These are phyloP conservation scores for Pseudogymnoascus sp. DNA, from an alignment of 2,329 filamentous ascomycete species.

Conservation along the genomic window DNA sequence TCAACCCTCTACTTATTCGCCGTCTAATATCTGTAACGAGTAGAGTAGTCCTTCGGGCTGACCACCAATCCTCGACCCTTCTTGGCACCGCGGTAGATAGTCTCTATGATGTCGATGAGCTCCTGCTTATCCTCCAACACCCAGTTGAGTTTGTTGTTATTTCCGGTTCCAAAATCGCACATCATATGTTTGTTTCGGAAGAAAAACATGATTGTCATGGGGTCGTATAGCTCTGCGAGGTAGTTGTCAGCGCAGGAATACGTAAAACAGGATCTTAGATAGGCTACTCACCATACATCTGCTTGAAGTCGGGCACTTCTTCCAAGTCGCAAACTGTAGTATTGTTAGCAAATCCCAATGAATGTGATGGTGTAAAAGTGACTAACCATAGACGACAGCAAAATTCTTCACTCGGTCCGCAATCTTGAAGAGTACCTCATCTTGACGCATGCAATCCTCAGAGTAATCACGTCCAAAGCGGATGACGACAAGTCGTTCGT, in stretches of 20 bases:
- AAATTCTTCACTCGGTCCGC: conserved; percentile 92
- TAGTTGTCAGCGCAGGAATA: conserved; percentile 7
- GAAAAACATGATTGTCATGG: conserved; percentile 95
- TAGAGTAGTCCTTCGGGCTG: conserved; percentile 79
- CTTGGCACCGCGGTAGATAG: conserved; percentile 95
- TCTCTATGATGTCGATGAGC: conserved; percentile 96
- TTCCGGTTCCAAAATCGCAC: conserved; percentile 94
- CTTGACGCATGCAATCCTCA: conserved; percentile 71
- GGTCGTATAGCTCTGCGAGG: conserved; percentile 62
- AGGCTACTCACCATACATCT: conserved; percentile 67
- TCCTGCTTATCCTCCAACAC: conserved; percentile 97
- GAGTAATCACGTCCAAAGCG: conserved; percentile 86
- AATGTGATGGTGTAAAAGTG: neutral
- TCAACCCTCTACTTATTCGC: neutral
- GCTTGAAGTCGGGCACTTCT: conserved; percentile 84
- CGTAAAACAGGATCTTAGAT: neutral
- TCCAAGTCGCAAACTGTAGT: conserved; percentile 72
- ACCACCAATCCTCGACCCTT: conserved; percentile 95
- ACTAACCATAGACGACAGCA: conserved; percentile 65
- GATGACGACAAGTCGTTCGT: conserved; percentile 88
- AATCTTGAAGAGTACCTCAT: conserved; percentile 91
- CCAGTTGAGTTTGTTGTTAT: conserved; percentile 98
- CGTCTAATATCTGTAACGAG: conserved; percentile 56
- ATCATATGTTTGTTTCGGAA: conserved; percentile 99
- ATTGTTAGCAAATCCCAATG: neutral